Evolutionary conservation across 495 filamentous ascomycete species (phyloP).

Genomic region (Letharia lupina): DNA sequence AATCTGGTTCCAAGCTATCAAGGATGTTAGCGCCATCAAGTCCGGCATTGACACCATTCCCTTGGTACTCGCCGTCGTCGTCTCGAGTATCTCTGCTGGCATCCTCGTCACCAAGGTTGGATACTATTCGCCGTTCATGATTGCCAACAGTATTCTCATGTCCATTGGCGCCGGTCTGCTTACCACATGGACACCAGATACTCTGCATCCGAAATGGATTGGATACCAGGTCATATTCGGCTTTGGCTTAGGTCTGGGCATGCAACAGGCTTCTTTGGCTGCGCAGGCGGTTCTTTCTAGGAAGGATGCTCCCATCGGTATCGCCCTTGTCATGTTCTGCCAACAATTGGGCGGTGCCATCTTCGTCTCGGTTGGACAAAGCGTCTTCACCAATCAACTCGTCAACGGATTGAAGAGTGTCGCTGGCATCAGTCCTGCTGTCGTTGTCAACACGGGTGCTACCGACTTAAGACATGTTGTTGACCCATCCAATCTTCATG

Average conservation of each 20-base stretch:
- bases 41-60: slow-evolving; percentile 36
- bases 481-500: slow-evolving; percentile 32
- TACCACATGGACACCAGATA: slow-evolving; percentile 47
- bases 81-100: slow-evolving; percentile 44
- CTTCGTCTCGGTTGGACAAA: slow-evolving; percentile 56
- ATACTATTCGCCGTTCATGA: slow-evolving; percentile 58
- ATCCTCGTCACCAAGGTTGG: slow-evolving; percentile 46
- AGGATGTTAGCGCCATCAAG: slow-evolving; percentile 27
- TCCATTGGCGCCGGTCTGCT: slow-evolving; percentile 55
- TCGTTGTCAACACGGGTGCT: slow-evolving; percentile 48
- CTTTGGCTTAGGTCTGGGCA: slow-evolving; percentile 61
- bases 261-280: slow-evolving; percentile 59
- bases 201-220: slow-evolving; percentile 49
- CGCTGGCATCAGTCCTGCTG: slow-evolving; percentile 38
- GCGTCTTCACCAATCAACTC: slow-evolving; percentile 53
- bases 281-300: slow-evolving; percentile 52
- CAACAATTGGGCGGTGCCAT: slow-evolving; percentile 60
- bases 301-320: slow-evolving; percentile 52
- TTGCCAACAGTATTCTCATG: slow-evolving; percentile 44
- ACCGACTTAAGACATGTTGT: slow-evolving; percentile 44
- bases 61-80: slow-evolving; percentile 39
- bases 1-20: slow-evolving; percentile 68
- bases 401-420: slow-evolving; percentile 39
- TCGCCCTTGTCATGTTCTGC: slow-evolving; percentile 56
- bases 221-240: slow-evolving; percentile 65